Evolutionary conservation across 768 basidiomycete genomes (phyloP).

Genomic region (Pulveroboletus frians): DNA sequence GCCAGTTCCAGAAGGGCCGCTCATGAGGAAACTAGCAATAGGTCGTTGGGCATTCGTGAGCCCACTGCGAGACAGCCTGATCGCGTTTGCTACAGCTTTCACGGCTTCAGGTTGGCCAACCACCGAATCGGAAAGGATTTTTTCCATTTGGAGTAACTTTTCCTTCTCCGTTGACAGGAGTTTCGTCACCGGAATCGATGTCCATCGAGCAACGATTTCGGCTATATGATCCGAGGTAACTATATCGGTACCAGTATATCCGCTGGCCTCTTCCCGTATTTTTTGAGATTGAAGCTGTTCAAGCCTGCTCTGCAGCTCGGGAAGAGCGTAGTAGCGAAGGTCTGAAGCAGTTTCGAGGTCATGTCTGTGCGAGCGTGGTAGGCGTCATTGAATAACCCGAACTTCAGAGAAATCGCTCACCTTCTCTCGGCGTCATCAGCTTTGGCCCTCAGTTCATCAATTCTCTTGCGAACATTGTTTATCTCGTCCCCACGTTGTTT

Average conservation of each 20-base stretch:
- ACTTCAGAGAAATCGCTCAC: conserved; percentile 33
- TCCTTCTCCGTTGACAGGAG: conserved; percentile 88
- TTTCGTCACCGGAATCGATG: conserved; percentile 83
- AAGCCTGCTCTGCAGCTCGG: conserved; percentile 75
- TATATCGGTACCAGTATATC: conserved; percentile 51
- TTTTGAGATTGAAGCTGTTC: conserved; percentile 70
- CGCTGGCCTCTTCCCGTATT: conserved; percentile 60
- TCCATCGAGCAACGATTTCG: conserved; percentile 92
- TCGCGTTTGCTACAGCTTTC: conserved; percentile 89
- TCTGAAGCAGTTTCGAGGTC: conserved; percentile 80
- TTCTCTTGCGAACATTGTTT: conserved; percentile 65
- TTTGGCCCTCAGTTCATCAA: conserved; percentile 90
- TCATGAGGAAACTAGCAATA: conserved; percentile 89
- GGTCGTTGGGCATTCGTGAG: conserved; percentile 83
- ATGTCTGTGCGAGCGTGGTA: conserved; percentile 35
- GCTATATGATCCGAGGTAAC: conserved; percentile 90
- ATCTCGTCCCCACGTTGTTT: conserved; percentile 80
- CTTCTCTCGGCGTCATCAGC: conserved; percentile 89
- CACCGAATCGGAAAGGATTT: conserved; percentile 67
- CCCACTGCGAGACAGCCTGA: conserved; percentile 90
- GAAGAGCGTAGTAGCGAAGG: conserved; percentile 86
- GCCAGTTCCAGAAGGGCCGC: conserved; percentile 86
- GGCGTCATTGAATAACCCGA: background rate
- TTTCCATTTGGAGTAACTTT: conserved; percentile 84
- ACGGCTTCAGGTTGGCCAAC: conserved; percentile 91